phyloP scores from a whole-genome alignment of 371 early-diverging fungal species.

The Mortierella sp. region DNA sequence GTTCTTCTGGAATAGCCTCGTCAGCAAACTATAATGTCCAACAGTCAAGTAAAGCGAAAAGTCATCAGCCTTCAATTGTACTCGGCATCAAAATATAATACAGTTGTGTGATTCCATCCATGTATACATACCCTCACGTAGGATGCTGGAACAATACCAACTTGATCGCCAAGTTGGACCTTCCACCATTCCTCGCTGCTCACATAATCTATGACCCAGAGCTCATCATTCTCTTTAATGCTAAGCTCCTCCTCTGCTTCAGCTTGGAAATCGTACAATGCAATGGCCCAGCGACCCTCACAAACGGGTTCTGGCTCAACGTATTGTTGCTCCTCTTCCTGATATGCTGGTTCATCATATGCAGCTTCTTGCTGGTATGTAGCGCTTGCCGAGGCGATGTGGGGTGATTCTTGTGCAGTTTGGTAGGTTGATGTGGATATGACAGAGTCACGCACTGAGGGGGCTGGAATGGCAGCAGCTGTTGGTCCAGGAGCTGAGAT shows the following conservation, averaged over 20 bases:
- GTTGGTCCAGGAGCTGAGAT: constrained; percentile 42
- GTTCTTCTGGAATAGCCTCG: constrained; percentile 44
- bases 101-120: neutral
- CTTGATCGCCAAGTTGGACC: constrained; percentile 59
- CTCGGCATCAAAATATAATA: neutral
- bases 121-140: constrained; percentile 59
- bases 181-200: constrained; percentile 86
- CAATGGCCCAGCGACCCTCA: constrained; percentile 70
- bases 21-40: constrained; percentile 37
- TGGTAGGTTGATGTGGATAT: constrained; percentile 50
- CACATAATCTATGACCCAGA: constrained; percentile 81
- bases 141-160: constrained; percentile 69
- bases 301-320: constrained; percentile 52
- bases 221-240: constrained; percentile 79
- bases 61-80: neutral
- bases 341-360: constrained; percentile 38
- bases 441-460: constrained; percentile 41
- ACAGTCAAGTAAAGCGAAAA: neutral
- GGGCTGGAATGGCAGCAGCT: constrained; percentile 26
- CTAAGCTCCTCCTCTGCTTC: constrained; percentile 81
- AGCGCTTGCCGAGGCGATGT: constrained; percentile 32
- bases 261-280: constrained; percentile 83
- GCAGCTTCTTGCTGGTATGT: constrained; percentile 31
- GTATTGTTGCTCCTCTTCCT: constrained; percentile 47
- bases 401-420: constrained; percentile 50